Conservation (phyloP, 192 early-diverging fungal species). For the Mortierella claussenii region DNA sequence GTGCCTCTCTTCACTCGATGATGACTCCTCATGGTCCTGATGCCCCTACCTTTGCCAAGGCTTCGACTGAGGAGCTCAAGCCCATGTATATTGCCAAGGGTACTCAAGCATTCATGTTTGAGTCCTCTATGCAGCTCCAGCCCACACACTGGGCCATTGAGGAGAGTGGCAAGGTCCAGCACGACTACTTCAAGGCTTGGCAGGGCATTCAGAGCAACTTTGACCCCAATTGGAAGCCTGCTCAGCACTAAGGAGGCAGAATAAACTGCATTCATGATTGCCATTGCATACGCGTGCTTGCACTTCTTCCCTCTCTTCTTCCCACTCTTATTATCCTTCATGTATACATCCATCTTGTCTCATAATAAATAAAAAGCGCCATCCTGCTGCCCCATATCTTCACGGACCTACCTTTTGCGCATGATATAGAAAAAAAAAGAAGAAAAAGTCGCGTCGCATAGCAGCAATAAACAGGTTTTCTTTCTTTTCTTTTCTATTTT, state of each 20-base stretch:
- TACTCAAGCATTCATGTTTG: conserved; percentile 97
- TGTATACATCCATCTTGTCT: no score
- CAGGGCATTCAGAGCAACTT: conserved; percentile 62
- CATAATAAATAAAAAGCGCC: no score
- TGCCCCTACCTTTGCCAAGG: conserved; percentile 76
- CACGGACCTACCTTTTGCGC: no score
- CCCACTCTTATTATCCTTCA: no score
- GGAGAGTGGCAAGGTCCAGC: conserved; percentile 76
- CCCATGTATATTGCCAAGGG: conserved; percentile 86
- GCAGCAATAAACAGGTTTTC: no score
- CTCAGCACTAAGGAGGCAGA: conserved; percentile 21
- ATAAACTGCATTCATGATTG: no score
- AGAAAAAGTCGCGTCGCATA: no score
- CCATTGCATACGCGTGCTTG: no score
- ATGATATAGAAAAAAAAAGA: no score
- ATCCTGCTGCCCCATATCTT: no score
- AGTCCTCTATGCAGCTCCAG: conserved; percentile 83
- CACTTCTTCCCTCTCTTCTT: no score
- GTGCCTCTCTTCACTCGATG: conserved; percentile 82
- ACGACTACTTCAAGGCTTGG: conserved; percentile 93
- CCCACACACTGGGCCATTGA: conserved; percentile 85
- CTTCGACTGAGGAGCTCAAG: conserved; percentile 73
- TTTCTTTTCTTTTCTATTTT: no score
- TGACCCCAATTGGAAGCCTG: conserved; percentile 51
- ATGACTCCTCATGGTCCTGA: conserved; percentile 98